phyloP scores from a whole-genome alignment of 23 red algal species.

The Pyropia haitanensis region DNA sequence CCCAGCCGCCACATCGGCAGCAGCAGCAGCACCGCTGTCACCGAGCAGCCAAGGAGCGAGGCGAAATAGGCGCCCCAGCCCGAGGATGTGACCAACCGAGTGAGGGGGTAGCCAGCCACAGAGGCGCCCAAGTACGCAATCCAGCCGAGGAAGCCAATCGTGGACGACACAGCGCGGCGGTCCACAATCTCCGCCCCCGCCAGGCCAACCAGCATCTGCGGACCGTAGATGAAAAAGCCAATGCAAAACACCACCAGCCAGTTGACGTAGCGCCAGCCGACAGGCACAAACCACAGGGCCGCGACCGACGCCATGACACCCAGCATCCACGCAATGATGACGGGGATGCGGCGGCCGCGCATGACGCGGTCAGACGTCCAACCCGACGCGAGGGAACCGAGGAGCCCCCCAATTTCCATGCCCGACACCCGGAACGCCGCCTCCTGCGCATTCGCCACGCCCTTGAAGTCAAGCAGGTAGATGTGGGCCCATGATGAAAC shows the following conservation, averaged over 20 bases:
- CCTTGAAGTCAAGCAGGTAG: conserved; percentile 89
- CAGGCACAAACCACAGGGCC: conserved; percentile 71
- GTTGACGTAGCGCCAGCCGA: conserved; percentile 63
- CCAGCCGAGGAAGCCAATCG: conserved; percentile 97
- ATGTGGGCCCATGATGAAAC: conserved; percentile 90
- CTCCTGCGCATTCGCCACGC: conserved; percentile 88
- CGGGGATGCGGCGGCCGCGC: conserved; percentile 94
- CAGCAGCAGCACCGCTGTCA: conserved; percentile 71
- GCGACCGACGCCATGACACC: conserved; percentile 80
- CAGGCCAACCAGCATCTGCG: conserved; percentile 98
- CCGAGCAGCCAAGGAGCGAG: conserved; percentile 65
- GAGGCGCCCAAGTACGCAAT: conserved; percentile 94
- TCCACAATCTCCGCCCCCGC: conserved; percentile 92
- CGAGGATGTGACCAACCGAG: conserved; percentile 59
- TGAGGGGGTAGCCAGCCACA: conserved; percentile 90
- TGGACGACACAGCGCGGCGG: conserved; percentile 72
- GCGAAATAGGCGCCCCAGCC: conserved; percentile 94
- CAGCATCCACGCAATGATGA: conserved; percentile 88
- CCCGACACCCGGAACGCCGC: conserved; percentile 93
- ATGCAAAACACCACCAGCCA: conserved; percentile 85
- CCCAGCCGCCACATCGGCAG: conserved; percentile 98
- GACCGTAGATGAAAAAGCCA: conserved; percentile 99
- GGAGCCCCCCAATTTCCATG: conserved; percentile 97
- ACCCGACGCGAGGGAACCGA: conserved; percentile 86
- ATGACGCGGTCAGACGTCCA: conserved; percentile 90